A percentile compares a stretch with the other conserved stretches of the same genome.
These are phyloP conservation scores for Isabelozyma pseudorhagii DNA, from an alignment of 805 yeast species.

Conservation along the genomic window DNA sequence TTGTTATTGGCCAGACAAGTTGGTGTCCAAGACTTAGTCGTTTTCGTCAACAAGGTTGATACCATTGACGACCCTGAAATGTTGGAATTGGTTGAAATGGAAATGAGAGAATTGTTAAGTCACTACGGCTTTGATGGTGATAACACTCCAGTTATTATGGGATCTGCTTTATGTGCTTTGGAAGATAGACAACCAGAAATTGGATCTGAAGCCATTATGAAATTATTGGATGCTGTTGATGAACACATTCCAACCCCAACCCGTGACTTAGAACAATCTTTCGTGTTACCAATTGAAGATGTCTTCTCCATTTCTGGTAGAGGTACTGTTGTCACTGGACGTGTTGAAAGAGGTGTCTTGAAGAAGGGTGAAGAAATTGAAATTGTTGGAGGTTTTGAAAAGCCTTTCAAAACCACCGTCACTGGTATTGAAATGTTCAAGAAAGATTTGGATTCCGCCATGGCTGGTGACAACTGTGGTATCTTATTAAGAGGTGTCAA, in stretches of 20 bases:
- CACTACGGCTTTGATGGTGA: conserved; percentile 98
- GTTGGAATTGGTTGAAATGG: conserved; percentile 99
- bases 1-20: conserved; percentile 97
- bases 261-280: conserved; percentile 95
- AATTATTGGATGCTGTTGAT: conserved; percentile 89
- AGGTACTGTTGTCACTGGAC: conserved; percentile 99
- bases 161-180: conserved; percentile 96
- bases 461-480: conserved; percentile 99
- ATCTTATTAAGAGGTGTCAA: conserved; percentile 95
- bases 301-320: conserved; percentile 98
- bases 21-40: conserved; percentile 97
- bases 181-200: conserved; percentile 87
- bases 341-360: conserved; percentile 97
- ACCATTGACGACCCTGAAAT: conserved; percentile 98
- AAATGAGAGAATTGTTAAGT: conserved; percentile 93
- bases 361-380: conserved; percentile 99
- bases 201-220: conserved; percentile 80
- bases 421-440: conserved; percentile 99
- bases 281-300: conserved; percentile 96
- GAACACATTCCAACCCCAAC: conserved; percentile 93
- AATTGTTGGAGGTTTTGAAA: conserved; percentile 87
- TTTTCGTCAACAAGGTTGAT: conserved; percentile 96
- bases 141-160: conserved; percentile 96
- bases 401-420: conserved; percentile 87
- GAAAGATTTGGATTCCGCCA: conserved; percentile 95